Evolutionary conservation across 2,329 filamentous ascomycete genomes (phyloP).

Genomic region (Fusarium phyllophilum): DNA sequence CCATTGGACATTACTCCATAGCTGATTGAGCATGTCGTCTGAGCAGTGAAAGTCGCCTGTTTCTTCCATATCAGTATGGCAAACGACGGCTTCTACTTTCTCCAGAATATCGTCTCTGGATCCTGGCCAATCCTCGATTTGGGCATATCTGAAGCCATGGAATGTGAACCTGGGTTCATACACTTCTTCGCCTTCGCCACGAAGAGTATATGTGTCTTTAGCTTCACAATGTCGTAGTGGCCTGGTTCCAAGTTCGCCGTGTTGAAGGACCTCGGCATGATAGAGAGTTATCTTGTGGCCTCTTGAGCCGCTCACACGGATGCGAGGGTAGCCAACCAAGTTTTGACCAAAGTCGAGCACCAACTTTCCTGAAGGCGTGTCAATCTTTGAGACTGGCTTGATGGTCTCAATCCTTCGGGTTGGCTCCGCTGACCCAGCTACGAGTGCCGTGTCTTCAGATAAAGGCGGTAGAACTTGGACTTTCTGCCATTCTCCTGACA

Average conservation of each 20-base stretch:
- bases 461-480: not conserved
- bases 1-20: constrained; percentile 65
- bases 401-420: constrained; percentile 47
- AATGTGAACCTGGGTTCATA: constrained; percentile 61
- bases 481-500: constrained; percentile 48
- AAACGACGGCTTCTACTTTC: constrained; percentile 43
- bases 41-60: constrained; percentile 64
- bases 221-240: not conserved
- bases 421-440: constrained; percentile 55
- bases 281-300: not conserved
- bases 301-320: not conserved
- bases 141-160: constrained; percentile 63
- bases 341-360: constrained; percentile 21
- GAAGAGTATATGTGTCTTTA: not conserved
- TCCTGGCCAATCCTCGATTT: constrained; percentile 54
- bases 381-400: constrained; percentile 51
- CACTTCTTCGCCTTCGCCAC: not conserved
- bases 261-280: constrained; percentile 18
- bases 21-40: constrained; percentile 60
- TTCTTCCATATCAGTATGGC: constrained; percentile 64
- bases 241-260: constrained; percentile 2
- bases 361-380: constrained; percentile 38
- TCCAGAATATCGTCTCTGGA: constrained; percentile 27
- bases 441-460: not conserved
- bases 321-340: not conserved